These are phyloP conservation scores for Starmerella floricola DNA, from an alignment of 805 yeast species.

Conservation along the genomic window DNA sequence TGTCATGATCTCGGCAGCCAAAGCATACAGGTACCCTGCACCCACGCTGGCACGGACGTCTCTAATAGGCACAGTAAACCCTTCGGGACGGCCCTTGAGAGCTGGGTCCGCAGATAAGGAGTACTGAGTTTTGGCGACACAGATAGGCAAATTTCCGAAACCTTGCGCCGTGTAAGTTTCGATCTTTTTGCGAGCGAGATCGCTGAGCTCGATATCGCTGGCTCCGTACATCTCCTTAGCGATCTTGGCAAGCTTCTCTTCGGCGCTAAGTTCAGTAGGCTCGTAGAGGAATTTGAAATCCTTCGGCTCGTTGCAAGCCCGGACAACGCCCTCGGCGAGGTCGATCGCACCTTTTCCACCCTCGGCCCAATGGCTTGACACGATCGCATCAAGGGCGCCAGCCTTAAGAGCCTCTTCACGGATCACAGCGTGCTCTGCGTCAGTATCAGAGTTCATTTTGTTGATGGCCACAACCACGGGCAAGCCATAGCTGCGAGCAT, in stretches of 20 bases:
- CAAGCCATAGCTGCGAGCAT: conserved; percentile 71
- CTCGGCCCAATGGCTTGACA: conserved; percentile 87
- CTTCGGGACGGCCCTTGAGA: conserved; percentile 89
- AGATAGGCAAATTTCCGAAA: conserved; percentile 79
- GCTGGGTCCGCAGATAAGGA: conserved; percentile 88
- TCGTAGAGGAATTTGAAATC: conserved; percentile 51
- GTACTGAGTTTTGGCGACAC: conserved; percentile 96
- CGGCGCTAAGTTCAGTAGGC: conserved; percentile 53
- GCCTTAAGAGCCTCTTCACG: conserved; percentile 71
- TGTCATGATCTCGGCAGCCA: conserved; percentile 94
- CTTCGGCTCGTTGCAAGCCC: conserved; percentile 37
- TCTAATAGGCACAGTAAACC: conserved; percentile 85
- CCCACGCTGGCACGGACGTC: conserved; percentile 92
- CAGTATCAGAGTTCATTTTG: conserved; percentile 71
- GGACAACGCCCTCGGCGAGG: conserved; percentile 71
- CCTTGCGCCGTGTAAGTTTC: conserved; percentile 78
- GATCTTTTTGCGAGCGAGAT: conserved; percentile 69
- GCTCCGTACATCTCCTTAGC: conserved; percentile 93
- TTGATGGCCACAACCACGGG: conserved; percentile 95
- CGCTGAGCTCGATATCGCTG: conserved; percentile 63
- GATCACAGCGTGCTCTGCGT: conserved; percentile 66
- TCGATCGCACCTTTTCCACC: conserved; percentile 87
- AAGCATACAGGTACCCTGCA: conserved; percentile 91
- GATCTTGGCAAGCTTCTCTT: conserved; percentile 64
- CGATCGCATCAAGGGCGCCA: conserved; percentile 89